Evolutionary conservation across 306 rosid genomes (phyloP), one percentile per base, ranked within the genome.

Genomic region (Hippophae gyantsensis): DNA sequence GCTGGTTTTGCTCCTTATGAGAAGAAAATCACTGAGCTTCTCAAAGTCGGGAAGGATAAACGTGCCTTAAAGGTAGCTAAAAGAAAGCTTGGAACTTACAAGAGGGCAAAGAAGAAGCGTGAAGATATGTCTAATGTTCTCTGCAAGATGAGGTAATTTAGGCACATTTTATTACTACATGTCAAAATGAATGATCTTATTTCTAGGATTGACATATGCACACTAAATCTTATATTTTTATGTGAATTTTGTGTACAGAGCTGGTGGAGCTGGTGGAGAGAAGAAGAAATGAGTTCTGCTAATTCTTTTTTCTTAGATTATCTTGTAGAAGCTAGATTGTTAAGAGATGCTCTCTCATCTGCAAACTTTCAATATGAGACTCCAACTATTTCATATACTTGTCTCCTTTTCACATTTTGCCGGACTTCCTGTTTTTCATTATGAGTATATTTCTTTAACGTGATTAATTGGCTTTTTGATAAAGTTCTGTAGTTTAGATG

Each of bases 11-110:
- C 98, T 1, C 95, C 92, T 0, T 92, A 87, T 65, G 98, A 87
- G 48, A 87, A 87, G 83, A 77, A 93, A 52, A 92, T 92, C 47
- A 92, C 95, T 45, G 98, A 92, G 85, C 87, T 92, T 58, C 73
- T 92, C 9, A 92, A 92, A 74, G 96, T 92, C n/a, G 98, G 96
- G 7, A 92, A 92, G 66, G 98, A 87, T 43, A 92, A 92, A 80
- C 80, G 95, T 9, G 98, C 96, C 0, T 60, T 92, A 27, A 92
- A 85, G 46, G 95, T 87, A 13, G 95, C 95, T 0, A 92, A 87
- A 54, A 79, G 89, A 66, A 92, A 88, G 92, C 70, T 92, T 18
- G 96, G 87, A 62, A 87, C 94, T 26, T 92, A 90, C 59, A 90
- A 86, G 72, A 81, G 97, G 7, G 95, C 95, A 0, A 90, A 90